Conservation (phyloP, 768 basidiomycete species). For the Candolleomyces efflorescens region DNA sequence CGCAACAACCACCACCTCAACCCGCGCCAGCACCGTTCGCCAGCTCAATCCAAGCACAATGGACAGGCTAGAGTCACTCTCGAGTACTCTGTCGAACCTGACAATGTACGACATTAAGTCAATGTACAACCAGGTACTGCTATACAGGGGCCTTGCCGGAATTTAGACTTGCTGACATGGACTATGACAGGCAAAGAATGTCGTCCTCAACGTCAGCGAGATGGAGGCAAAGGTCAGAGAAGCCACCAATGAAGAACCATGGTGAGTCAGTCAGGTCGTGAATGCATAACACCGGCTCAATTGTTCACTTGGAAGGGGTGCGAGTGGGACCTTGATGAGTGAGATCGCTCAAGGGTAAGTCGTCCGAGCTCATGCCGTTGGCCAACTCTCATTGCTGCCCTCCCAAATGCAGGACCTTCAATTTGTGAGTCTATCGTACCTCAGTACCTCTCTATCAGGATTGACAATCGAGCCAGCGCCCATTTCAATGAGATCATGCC, state of each 20-base stretch:
- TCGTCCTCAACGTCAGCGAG: constrained; percentile 93
- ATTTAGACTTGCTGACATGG: constrained; percentile 15
- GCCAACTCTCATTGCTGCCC: neutral
- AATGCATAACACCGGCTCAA: neutral
- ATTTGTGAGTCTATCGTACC: constrained; percentile 63
- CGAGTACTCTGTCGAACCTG: constrained; percentile 72
- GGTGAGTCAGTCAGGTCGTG: constrained; percentile 51
- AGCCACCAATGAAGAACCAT: constrained; percentile 97
- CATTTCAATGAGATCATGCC: constrained; percentile 99
- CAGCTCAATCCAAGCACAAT: constrained; percentile 30
- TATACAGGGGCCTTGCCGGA: neutral
- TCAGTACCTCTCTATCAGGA: neutral
- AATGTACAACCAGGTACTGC: constrained; percentile 86
- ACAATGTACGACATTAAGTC: constrained; percentile 92
- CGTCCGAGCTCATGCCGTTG: constrained; percentile 5
- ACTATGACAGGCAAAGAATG: constrained; percentile 77
- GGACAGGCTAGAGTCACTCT: constrained; percentile 77
- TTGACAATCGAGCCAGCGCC: constrained; percentile 51
- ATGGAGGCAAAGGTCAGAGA: constrained; percentile 97
- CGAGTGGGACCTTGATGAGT: constrained; percentile 96
- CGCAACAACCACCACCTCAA: neutral
- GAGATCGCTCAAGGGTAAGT: constrained; percentile 93
- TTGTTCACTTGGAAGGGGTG: constrained; percentile 62
- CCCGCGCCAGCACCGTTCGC: neutral
- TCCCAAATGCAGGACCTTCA: constrained; percentile 71